Conservation (phyloP, 495 filamentous ascomycete species). For the Podospora conica region DNA sequence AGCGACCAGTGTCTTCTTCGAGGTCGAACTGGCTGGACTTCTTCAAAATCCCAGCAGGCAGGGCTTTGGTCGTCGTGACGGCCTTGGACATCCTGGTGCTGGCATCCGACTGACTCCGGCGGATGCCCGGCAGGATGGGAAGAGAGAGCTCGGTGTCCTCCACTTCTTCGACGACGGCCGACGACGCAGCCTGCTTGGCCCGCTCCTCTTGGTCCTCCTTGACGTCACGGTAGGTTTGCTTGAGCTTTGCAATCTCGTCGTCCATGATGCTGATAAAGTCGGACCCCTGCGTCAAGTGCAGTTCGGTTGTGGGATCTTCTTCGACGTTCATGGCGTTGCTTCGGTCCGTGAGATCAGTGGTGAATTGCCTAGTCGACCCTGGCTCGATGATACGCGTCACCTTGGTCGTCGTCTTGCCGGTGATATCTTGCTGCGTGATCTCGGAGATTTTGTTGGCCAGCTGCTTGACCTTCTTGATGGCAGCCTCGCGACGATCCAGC, state of each 20-base stretch:
- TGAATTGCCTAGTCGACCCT: conserved; percentile 18
- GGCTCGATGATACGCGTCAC: conserved; percentile 33
- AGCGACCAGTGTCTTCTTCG: conserved; percentile 36
- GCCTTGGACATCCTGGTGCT: conserved; percentile 19
- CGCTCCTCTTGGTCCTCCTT: conserved; percentile 19
- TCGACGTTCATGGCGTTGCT: conserved; percentile 26
- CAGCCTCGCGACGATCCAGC: conserved; percentile 30
- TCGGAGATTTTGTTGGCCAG: conserved; percentile 27
- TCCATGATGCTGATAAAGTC: conserved; percentile 39
- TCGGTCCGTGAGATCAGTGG: conserved; percentile 25
- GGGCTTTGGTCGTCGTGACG: conserved; percentile 18
- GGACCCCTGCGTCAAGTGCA: conserved; percentile 37
- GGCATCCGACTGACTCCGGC: conserved; percentile 19
- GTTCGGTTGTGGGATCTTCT: conserved; percentile 39
- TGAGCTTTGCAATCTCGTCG: conserved; percentile 33
- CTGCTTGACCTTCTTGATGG: conserved; percentile 30
- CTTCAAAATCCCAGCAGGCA: conserved; percentile 38
- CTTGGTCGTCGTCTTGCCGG: conserved; percentile 28
- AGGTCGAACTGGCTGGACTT: conserved; percentile 37
- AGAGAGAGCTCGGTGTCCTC: conserved; percentile 24
- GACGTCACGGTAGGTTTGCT: conserved; percentile 31
- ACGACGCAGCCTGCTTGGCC: conserved; percentile 1
- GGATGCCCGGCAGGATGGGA: conserved; percentile 16
- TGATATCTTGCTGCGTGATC: conserved; percentile 29
- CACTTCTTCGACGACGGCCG: conserved; percentile 14